These are phyloP conservation scores for Penicillium sp. DNA, from an alignment of 2,329 filamentous ascomycete genomes.

Conservation along the genomic window DNA sequence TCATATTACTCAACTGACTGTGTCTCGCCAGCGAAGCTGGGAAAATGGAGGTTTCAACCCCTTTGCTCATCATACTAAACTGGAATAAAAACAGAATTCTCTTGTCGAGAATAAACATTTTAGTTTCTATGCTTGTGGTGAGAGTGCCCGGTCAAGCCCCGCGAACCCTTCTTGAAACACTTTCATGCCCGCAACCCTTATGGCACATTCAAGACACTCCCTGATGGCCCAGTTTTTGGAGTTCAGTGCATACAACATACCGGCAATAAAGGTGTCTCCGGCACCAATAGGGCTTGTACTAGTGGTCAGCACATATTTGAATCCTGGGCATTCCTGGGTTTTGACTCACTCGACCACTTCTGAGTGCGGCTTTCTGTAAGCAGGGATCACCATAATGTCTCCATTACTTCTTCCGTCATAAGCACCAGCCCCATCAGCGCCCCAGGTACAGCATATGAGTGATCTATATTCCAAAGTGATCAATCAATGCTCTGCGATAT, in stretches of 20 bases:
- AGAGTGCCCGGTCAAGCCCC: conserved; percentile 41
- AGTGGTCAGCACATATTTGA: conserved; percentile 9
- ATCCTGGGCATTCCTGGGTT: not conserved
- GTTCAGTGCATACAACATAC: conserved; percentile 59
- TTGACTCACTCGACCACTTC: conserved; percentile 56
- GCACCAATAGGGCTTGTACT: conserved; percentile 64
- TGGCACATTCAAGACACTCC: conserved; percentile 56
- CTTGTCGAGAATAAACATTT: too few relatives aligned
- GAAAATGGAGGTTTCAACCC: too few relatives aligned
- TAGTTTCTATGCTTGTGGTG: not conserved
- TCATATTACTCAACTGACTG: too few relatives aligned
- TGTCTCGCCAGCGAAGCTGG: too few relatives aligned
- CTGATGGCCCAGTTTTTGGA: conserved; percentile 51
- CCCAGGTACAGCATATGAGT: conserved; percentile 57
- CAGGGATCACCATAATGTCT: conserved; percentile 41
- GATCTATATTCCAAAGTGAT: conserved; percentile 31
- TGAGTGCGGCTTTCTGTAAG: conserved; percentile 37
- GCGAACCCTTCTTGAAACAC: conserved; percentile 62
- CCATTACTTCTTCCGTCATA: conserved; percentile 36
- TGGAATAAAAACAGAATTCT: too few relatives aligned
- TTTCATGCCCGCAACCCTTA: conserved; percentile 62
- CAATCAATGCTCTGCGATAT: not conserved
- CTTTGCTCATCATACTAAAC: too few relatives aligned
- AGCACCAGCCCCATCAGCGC: conserved; percentile 49
- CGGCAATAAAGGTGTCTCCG: conserved; percentile 70